Evolutionary conservation across 2,329 filamentous ascomycete species (phyloP), one percentile per base, ranked within the genome.

Genomic region (Lecanicillium sp.): DNA sequence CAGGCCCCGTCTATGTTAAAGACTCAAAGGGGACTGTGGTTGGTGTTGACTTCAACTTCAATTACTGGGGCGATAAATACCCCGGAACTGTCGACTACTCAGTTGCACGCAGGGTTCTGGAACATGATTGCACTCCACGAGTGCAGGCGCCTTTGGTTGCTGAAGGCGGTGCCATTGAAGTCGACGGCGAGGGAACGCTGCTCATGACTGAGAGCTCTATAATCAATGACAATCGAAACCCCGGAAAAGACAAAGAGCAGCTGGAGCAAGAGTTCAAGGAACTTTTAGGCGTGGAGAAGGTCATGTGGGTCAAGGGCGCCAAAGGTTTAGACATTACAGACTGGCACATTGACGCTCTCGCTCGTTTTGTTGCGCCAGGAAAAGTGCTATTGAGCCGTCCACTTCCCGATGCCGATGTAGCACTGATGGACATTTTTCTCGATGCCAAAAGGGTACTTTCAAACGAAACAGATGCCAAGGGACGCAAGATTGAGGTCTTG

Each of bases 1-100:
- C 63, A 9, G 67, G 68, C 19, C 59, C 63, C 43, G 70, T 72
- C 55, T 76, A 69, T 70, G 60, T 71, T 48, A 67, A 65, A 51
- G 63, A 65, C 35, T 51, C 57, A 28, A 55, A 62, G 46, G 54
- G 57, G 4, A 54, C 57, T 18, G 50, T 55, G 45, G 53, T 37
- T 9, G 42, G 38, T 4, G n/a, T 44, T n/a, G 38, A 44, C 13
- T 39, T 41, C 30, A 43, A 44, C 35, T 44, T 44, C 35, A 44
- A 44, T 16, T 38, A 36, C 18, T 44, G 42, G 42, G 42, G 42
- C 16, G 33, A 35, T 13, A 41, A 38, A 15, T 40, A 38, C 17
- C 9, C 15, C 9, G 35, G 35, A 17, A 32, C 38, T 9, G 27
- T 32, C 12, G 35, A 38, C 28, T n/a, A 27, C 11, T 27, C 13